phyloP scores from a whole-genome alignment of 139 green algal species.

The Auxenochlorella pyrenoidosa region DNA sequence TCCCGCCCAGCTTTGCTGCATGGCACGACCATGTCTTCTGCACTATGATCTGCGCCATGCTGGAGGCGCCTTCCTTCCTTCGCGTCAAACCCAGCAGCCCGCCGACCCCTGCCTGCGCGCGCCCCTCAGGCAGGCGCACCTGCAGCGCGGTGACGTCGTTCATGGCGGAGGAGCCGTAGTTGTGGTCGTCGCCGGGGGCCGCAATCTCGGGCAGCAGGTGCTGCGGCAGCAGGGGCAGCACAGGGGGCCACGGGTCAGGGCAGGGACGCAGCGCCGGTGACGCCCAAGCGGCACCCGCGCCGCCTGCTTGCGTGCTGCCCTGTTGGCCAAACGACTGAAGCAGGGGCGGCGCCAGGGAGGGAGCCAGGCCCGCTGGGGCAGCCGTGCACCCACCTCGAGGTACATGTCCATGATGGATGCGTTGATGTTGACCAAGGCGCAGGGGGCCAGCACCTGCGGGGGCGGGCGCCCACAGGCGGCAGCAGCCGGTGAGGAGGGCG shows the following conservation, averaged over 20 bases:
- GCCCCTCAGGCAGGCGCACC: too few relatives aligned
- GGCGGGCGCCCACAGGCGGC: conserved; percentile 9
- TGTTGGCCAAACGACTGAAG: too few relatives aligned
- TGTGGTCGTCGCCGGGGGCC: conserved; percentile 89
- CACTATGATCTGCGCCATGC: too few relatives aligned
- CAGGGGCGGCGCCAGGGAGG: too few relatives aligned
- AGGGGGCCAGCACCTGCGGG: conserved; percentile 73
- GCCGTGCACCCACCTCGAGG: conserved; percentile 41
- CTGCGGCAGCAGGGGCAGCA: conserved; percentile 8
- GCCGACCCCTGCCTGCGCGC: too few relatives aligned
- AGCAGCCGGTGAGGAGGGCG: not conserved
- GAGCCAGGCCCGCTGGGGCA: too few relatives aligned
- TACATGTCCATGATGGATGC: conserved; percentile 87
- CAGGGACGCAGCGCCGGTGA: not conserved
- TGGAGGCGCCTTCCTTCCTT: not conserved
- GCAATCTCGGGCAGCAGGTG: conserved; percentile 82
- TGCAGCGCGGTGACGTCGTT: conserved; percentile 61
- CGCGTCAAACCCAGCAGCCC: not conserved
- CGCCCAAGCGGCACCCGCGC: too few relatives aligned
- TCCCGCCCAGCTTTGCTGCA: too few relatives aligned
- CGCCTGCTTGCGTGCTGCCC: too few relatives aligned
- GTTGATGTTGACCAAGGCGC: conserved; percentile 94
- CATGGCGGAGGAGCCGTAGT: conserved; percentile 93
- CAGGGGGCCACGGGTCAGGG: too few relatives aligned
- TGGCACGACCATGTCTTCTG: too few relatives aligned